Conservation (phyloP, 495 filamentous ascomycete genomes). For the Aspergillus biplanus region DNA sequence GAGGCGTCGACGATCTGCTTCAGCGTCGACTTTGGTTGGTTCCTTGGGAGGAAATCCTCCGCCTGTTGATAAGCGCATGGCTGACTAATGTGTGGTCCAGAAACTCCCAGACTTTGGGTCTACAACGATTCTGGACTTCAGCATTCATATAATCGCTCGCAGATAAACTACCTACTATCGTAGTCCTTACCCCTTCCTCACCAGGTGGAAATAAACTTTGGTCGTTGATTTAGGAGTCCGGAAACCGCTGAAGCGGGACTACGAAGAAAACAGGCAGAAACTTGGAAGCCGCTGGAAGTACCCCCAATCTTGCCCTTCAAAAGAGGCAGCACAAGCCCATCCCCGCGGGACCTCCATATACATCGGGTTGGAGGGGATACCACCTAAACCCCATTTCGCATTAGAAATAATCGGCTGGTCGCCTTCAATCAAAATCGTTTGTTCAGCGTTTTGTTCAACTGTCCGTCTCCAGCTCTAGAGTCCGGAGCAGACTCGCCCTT, state of each 20-base stretch:
- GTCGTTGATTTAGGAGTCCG: too few relatives aligned
- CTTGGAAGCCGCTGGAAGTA: too few relatives aligned
- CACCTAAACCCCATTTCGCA: background rate
- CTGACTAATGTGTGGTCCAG: constrained; percentile 2
- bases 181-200: too few relatives aligned
- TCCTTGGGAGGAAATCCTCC: background rate
- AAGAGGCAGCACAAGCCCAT: background rate
- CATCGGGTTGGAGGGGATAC: constrained; percentile 1
- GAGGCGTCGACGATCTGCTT: constrained; percentile 12
- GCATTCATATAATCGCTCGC: background rate
- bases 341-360: too few relatives aligned
- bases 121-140: background rate
- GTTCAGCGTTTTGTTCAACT: background rate
- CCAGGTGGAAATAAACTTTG: too few relatives aligned
- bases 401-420: background rate
- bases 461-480: constrained; percentile 4
- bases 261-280: too few relatives aligned
- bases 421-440: background rate
- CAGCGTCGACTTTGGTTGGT: constrained; percentile 3
- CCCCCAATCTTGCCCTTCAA: background rate
- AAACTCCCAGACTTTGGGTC: background rate
- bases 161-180: background rate
- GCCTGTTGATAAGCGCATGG: background rate
- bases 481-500: constrained; percentile 17
- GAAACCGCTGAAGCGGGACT: too few relatives aligned